Evolutionary conservation across 305 asterid genomes (phyloP).

Genomic region (Solanum hybrid): DNA sequence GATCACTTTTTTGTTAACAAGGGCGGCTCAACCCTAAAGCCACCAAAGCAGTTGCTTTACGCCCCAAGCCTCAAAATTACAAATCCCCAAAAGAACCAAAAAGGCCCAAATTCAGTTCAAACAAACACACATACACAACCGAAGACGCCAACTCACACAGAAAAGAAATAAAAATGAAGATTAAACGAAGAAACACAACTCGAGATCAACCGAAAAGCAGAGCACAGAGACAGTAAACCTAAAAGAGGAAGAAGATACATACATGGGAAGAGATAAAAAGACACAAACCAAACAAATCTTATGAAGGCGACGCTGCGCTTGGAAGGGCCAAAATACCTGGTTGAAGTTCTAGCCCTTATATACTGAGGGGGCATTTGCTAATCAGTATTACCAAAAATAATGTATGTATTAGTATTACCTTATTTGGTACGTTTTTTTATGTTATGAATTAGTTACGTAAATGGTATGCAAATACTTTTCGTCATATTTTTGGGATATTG

Average conservation of each 20-base stretch:
- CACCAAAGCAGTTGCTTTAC: background rate
- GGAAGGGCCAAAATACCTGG: background rate
- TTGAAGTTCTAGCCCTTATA: background rate
- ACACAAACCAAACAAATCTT: background rate
- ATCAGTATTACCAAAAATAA: too few relatives aligned
- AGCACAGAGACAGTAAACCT: background rate
- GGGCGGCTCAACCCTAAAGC: background rate
- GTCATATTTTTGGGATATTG: too few relatives aligned
- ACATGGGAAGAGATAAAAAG: background rate
- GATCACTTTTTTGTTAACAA: background rate
- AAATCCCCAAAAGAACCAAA: background rate
- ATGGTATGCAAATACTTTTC: too few relatives aligned
- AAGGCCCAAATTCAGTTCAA: background rate
- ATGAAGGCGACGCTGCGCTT: background rate
- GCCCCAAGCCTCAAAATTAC: background rate
- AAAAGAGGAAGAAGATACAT: background rate
- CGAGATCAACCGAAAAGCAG: background rate
- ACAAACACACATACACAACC: background rate
- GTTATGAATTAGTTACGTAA: too few relatives aligned
- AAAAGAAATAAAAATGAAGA: background rate
- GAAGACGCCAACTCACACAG: background rate
- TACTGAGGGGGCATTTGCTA: background rate
- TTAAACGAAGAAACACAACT: background rate
- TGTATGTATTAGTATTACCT: too few relatives aligned
- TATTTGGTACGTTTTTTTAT: too few relatives aligned